These are phyloP conservation scores for Turritis glabra DNA, from an alignment of 345 rosid genomes.

Conservation along the genomic window DNA sequence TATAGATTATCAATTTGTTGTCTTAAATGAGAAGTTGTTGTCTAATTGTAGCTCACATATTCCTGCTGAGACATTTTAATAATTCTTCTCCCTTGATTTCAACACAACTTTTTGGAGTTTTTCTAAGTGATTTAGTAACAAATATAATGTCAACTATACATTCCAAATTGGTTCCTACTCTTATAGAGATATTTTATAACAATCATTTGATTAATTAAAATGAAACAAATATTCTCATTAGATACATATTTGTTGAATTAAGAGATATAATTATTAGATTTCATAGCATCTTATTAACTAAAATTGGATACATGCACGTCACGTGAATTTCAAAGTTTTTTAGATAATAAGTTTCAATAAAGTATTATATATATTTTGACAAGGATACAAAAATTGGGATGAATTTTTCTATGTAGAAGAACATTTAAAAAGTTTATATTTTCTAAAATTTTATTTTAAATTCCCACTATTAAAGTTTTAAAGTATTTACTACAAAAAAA, in stretches of 20 bases:
- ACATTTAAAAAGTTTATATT: too few species aligned
- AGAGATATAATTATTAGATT: background rate
- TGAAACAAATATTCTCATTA: background rate
- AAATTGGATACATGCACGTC: background rate
- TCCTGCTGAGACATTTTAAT: background rate
- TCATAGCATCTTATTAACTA: background rate
- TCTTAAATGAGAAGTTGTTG: slow-evolving; percentile 19
- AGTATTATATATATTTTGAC: background rate
- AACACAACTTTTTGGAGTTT: background rate
- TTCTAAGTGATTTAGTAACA: background rate
- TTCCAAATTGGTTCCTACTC: background rate
- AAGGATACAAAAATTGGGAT: background rate
- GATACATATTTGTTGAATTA: background rate
- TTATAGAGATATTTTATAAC: background rate
- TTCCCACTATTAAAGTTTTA: too few species aligned
- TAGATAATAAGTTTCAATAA: background rate
- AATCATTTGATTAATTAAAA: background rate
- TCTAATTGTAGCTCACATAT: background rate
- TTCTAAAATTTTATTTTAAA: too few species aligned
- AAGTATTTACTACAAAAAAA: too few species aligned
- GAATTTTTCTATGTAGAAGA: too few species aligned
- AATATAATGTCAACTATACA: slow-evolving; percentile 26
- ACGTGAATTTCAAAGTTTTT: background rate
- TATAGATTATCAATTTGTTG: background rate
- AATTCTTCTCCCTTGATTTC: background rate